Conservation (phyloP, 192 early-diverging fungal genomes). For the Mortierella alpina region DNA sequence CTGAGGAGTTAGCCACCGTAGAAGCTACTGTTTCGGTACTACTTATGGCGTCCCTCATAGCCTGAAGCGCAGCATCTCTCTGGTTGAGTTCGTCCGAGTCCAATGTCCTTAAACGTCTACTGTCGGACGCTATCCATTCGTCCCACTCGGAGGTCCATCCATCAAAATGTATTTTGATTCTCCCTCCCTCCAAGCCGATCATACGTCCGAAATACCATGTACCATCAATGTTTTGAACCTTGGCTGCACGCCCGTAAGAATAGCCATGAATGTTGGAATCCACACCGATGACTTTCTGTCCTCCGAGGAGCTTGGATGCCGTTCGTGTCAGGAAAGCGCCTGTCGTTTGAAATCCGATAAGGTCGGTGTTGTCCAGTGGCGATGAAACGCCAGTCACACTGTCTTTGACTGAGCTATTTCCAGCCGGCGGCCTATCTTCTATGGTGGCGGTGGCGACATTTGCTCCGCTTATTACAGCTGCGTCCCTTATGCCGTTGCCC, state of each 20-base stretch:
- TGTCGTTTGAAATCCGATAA: slow-evolving; percentile 52
- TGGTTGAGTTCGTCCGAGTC: slow-evolving; percentile 32
- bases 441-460: no score
- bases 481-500: background rate
- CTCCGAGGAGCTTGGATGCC: slow-evolving; percentile 54
- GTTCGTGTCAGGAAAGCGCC: slow-evolving; percentile 64
- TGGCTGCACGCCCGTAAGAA: slow-evolving; percentile 48
- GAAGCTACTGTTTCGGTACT: no score
- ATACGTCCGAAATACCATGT: slow-evolving; percentile 61
- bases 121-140: slow-evolving; percentile 66
- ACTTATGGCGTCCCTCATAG: background rate
- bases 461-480: background rate
- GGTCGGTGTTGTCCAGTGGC: background rate
- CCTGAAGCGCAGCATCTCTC: background rate
- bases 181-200: slow-evolving; percentile 54
- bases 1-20: no score
- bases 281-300: slow-evolving; percentile 47
- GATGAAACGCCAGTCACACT: background rate
- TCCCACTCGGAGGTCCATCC: slow-evolving; percentile 63
- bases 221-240: slow-evolving; percentile 55
- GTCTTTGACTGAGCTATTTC: background rate
- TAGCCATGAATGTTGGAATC: slow-evolving; percentile 63
- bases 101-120: slow-evolving; percentile 51
- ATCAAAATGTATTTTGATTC: slow-evolving; percentile 64
- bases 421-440: background rate